Conservation (phyloP, 257 asterid genomes). For the Lycium barbarum region DNA sequence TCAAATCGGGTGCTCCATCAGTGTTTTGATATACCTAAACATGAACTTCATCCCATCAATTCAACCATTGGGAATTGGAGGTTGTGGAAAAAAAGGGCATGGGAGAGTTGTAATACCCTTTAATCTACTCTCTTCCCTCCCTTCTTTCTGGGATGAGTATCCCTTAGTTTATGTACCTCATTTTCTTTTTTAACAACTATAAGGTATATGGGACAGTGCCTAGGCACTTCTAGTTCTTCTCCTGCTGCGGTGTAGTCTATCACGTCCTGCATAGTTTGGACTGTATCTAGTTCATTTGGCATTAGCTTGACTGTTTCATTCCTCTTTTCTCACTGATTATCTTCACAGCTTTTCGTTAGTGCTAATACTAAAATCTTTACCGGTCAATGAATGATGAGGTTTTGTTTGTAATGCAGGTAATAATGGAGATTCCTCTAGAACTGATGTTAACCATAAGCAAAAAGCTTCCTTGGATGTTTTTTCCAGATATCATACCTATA, state of each 20-base stretch:
- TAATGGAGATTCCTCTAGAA: slow-evolving; percentile 97
- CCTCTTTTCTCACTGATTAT: neutral
- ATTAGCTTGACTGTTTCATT: slow-evolving; percentile 15
- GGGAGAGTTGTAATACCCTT: slow-evolving; percentile 7
- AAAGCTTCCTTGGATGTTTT: slow-evolving; percentile 98
- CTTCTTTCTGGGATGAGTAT: slow-evolving; percentile 20
- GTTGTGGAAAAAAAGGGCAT: neutral
- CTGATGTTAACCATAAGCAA: slow-evolving; percentile 93
- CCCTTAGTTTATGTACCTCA: neutral
- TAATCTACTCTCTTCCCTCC: neutral
- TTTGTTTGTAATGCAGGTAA: slow-evolving; percentile 58
- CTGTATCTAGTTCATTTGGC: neutral
- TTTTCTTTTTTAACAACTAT: neutral
- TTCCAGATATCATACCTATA: slow-evolving; percentile 88
- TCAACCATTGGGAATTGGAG: slow-evolving; percentile 3
- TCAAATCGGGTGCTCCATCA: slow-evolving; percentile 13
- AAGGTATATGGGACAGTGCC: slow-evolving; percentile 7
- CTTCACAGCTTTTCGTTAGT: neutral
- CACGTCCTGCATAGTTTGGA: neutral
- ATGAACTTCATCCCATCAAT: slow-evolving; percentile 1
- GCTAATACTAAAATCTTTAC: slow-evolving; percentile 17
- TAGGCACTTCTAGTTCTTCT: slow-evolving; percentile 7
- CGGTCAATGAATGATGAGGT: neutral
- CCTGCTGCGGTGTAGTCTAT: neutral
- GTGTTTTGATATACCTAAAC: neutral